Conservation (phyloP, 1,284 basidiomycete genomes). For the Sanghuangporus weigelae region DNA sequence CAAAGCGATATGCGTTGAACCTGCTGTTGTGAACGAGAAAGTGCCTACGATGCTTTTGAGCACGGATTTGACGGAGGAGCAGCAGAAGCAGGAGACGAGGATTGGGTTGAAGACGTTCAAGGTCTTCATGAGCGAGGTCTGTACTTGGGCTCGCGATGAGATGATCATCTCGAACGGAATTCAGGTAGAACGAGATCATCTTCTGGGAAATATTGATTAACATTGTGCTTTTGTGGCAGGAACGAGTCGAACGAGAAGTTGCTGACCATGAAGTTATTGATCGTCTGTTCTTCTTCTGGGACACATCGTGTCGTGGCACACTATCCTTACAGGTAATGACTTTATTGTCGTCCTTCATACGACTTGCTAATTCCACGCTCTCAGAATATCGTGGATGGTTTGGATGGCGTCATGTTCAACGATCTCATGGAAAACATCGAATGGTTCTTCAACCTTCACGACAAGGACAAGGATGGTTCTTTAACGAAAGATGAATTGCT, state of each 20-base stretch:
- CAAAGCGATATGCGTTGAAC: slow-evolving; percentile 78
- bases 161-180: slow-evolving; percentile 90
- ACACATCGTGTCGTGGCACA: slow-evolving; percentile 72
- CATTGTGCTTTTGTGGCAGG: slow-evolving; percentile 34
- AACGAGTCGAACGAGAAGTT: slow-evolving; percentile 73
- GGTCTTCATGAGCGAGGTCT: slow-evolving; percentile 88
- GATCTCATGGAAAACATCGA: slow-evolving; percentile 98
- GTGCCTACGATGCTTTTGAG: slow-evolving; percentile 44
- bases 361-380: slow-evolving; percentile 12
- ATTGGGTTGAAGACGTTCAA: slow-evolving; percentile 87
- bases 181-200: slow-evolving; percentile 44
- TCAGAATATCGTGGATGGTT: slow-evolving; percentile 85
- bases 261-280: slow-evolving; percentile 82
- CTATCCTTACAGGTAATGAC: slow-evolving; percentile 72
- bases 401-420: slow-evolving; percentile 92
- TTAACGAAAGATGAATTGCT: slow-evolving; percentile 96
- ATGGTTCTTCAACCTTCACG: slow-evolving; percentile 97
- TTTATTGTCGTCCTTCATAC: neutral
- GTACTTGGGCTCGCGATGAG: slow-evolving; percentile 96
- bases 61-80: slow-evolving; percentile 45
- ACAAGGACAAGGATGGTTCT: slow-evolving; percentile 93
- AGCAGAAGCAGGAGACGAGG: slow-evolving; percentile 85
- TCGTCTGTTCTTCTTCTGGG: slow-evolving; percentile 90
- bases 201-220: slow-evolving; percentile 18
- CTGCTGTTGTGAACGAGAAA: slow-evolving; percentile 49